phyloP scores from a whole-genome alignment of 345 rosid genomes.

The Abelmoschus esculentus region DNA sequence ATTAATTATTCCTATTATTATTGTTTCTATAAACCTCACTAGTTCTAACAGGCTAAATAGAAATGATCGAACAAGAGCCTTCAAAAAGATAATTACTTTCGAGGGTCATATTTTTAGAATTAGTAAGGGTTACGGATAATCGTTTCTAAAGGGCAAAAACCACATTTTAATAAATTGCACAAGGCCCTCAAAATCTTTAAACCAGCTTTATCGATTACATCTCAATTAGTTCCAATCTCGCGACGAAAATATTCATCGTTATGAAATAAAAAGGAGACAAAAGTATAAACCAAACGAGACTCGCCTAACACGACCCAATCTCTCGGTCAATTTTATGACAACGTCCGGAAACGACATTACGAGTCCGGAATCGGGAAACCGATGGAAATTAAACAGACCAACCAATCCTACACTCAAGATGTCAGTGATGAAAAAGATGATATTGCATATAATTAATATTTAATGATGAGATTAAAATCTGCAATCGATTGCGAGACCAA shows the following conservation, averaged over 20 bases:
- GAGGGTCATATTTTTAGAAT: too few species aligned
- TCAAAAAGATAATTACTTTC: too few species aligned
- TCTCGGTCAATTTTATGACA: background rate
- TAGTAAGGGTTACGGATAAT: too few species aligned
- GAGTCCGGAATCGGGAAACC: background rate
- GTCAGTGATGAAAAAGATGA: conserved; percentile 14
- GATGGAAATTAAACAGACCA: conserved; percentile 4
- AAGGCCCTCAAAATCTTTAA: too few species aligned
- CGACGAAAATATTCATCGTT: background rate
- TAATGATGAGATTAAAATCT: conserved; percentile 10
- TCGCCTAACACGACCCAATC: background rate
- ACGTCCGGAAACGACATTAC: background rate
- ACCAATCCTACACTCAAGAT: conserved; percentile 15
- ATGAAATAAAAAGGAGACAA: background rate
- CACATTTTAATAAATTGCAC: too few species aligned
- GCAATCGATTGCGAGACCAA: conserved; percentile 23
- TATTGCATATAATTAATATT: background rate
- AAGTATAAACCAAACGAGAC: background rate
- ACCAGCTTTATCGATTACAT: too few species aligned
- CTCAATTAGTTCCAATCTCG: background rate
- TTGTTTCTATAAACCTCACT: too few species aligned
- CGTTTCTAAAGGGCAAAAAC: too few species aligned
- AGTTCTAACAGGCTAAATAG: too few species aligned
- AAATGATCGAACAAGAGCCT: too few species aligned
- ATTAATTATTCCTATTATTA: too few species aligned